A percentile compares a stretch with the other conserved stretches of the same genome.
These are phyloP conservation scores for Eimeria brunetti DNA, from an alignment of 169 alveolate species.

Conservation along the genomic window DNA sequence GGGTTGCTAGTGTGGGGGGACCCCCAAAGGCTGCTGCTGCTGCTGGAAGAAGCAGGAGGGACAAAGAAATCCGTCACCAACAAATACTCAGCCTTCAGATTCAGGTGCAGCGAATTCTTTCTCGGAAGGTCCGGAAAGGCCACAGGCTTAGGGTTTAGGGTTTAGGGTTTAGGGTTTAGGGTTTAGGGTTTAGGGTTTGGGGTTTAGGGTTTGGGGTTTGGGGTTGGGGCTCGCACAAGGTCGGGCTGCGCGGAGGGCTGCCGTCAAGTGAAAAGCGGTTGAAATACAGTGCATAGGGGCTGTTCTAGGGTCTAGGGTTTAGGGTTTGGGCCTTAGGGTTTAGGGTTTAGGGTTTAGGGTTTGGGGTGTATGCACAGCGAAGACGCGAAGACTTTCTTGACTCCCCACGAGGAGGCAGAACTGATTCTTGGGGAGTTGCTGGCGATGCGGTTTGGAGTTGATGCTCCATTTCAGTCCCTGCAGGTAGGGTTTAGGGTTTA, in stretches of 20 bases:
- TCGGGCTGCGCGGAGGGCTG: too few species aligned
- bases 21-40: slow-evolving; percentile 21
- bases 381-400: slow-evolving; percentile 15
- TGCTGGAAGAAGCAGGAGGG: slow-evolving; percentile 53
- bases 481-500: slow-evolving; percentile 22
- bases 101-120: slow-evolving; percentile 18
- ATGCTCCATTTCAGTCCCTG: slow-evolving; percentile 36
- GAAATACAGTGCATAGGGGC: too few species aligned
- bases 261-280: too few species aligned
- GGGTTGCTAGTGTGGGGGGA: slow-evolving; percentile 15
- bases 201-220: not conserved
- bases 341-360: slow-evolving; percentile 3
- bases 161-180: not conserved
- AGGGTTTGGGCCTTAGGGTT: not conserved
- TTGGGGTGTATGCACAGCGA: slow-evolving; percentile 18
- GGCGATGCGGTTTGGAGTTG: slow-evolving; percentile 57
- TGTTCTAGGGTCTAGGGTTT: not conserved
- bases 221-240: too few species aligned
- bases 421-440: slow-evolving; percentile 5
- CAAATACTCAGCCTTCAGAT: slow-evolving; percentile 35
- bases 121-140: not conserved
- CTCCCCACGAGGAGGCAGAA: slow-evolving; percentile 45
- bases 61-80: slow-evolving; percentile 4
- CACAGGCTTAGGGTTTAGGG: not conserved
- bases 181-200: not conserved